A percentile compares a stretch with the other conserved stretches of the same genome.
Evolutionary conservation across 371 early-diverging fungal genomes (phyloP).

Genomic region (Rhizopus microsporus): DNA sequence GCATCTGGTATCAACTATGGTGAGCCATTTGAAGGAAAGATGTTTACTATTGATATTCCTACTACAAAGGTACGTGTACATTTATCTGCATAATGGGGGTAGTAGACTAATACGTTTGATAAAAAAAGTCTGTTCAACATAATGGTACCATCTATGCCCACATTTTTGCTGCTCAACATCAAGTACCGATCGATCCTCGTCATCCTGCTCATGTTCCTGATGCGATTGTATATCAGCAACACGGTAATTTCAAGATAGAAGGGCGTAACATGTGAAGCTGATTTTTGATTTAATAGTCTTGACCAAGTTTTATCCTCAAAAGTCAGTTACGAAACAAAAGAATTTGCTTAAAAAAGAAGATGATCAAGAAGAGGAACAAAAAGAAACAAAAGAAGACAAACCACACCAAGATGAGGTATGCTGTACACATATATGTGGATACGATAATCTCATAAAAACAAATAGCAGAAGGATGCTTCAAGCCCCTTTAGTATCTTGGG

Average conservation of each 20-base stretch:
- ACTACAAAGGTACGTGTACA: slow-evolving; percentile 38
- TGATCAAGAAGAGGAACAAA: slow-evolving; percentile 38
- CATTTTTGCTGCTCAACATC: slow-evolving; percentile 63
- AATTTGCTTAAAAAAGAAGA: slow-evolving; percentile 59
- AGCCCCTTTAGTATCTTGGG: slow-evolving; percentile 22
- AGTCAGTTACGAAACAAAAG: slow-evolving; percentile 63
- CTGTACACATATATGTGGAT: neutral
- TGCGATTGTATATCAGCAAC: slow-evolving; percentile 52
- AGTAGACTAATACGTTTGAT: slow-evolving; percentile 5
- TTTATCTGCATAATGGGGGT: neutral
- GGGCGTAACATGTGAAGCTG: neutral
- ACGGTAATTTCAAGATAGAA: slow-evolving; percentile 46
- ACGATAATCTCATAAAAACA: neutral
- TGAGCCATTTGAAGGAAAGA: slow-evolving; percentile 53
- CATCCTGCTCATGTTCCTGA: slow-evolving; percentile 39
- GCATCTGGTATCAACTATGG: slow-evolving; percentile 60
- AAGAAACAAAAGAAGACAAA: slow-evolving; percentile 13
- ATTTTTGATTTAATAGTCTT: slow-evolving; percentile 44
- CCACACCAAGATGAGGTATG: neutral
- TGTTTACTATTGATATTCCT: slow-evolving; percentile 41
- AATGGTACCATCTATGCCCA: slow-evolving; percentile 89
- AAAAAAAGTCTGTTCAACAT: slow-evolving; percentile 60
- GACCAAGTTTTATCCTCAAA: slow-evolving; percentile 72
- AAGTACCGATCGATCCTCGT: slow-evolving; percentile 56
- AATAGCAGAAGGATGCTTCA: neutral